These are phyloP conservation scores for Saccharomyces jurei DNA, from an alignment of 805 yeast genomes.

Conservation along the genomic window DNA sequence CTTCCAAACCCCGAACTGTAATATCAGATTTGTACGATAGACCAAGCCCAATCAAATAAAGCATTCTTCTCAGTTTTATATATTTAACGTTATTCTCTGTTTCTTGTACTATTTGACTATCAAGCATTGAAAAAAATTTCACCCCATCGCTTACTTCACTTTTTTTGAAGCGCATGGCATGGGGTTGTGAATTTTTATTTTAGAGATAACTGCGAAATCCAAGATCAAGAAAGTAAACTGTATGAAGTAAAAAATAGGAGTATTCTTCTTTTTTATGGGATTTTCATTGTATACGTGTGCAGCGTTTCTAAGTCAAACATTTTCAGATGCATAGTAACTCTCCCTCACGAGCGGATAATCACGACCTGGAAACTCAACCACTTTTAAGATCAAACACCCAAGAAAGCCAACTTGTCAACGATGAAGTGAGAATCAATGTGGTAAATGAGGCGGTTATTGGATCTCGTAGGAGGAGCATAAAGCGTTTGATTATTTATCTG, in stretches of 20 bases:
- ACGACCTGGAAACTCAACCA: slow-evolving; percentile 17
- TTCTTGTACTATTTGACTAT: not conserved
- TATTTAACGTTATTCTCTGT: not conserved
- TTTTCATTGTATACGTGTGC: not conserved
- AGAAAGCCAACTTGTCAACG: not conserved
- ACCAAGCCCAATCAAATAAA: slow-evolving; percentile 87
- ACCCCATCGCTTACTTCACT: not conserved
- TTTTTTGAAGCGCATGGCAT: not conserved
- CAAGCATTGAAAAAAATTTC: not conserved
- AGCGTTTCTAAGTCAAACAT: not conserved
- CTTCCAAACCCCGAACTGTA: slow-evolving; percentile 88
- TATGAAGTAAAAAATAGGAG: not conserved
- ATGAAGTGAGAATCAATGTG: not conserved
- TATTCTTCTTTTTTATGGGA: not conserved
- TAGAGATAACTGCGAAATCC: not conserved
- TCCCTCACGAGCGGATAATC: slow-evolving; percentile 1
- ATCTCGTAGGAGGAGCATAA: not conserved
- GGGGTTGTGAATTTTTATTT: not conserved
- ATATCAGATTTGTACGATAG: slow-evolving; percentile 82
- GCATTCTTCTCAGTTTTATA: slow-evolving; percentile 39
- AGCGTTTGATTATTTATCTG: not conserved
- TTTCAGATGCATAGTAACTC: not conserved
- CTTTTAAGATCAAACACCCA: slow-evolving; percentile 4
- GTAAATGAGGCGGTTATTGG: not conserved
- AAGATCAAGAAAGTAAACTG: not conserved